Evolutionary conservation across 2,329 filamentous ascomycete species (phyloP).

Genomic region (Esteya vermicola): DNA sequence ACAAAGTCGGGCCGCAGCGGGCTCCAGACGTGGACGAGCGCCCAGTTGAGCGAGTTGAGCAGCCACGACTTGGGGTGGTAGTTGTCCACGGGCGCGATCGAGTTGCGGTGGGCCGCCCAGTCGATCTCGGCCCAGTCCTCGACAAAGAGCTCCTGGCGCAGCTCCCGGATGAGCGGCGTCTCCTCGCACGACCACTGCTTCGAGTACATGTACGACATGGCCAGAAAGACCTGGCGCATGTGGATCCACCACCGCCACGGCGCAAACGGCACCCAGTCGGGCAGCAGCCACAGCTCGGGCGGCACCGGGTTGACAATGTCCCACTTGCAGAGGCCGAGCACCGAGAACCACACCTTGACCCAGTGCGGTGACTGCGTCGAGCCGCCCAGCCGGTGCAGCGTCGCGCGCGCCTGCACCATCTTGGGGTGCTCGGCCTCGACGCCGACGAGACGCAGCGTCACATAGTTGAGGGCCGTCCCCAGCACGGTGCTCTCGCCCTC

Average conservation of each 20-base stretch:
- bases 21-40: constrained; percentile 66
- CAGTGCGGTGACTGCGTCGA: constrained; percentile 78
- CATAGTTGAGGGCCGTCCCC: constrained; percentile 82
- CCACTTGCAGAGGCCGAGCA: constrained; percentile 74
- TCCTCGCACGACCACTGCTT: constrained; percentile 65
- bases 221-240: constrained; percentile 88
- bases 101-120: constrained; percentile 67
- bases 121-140: constrained; percentile 65
- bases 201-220: constrained; percentile 84
- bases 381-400: constrained; percentile 74
- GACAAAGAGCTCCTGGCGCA: constrained; percentile 72
- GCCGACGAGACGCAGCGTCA: constrained; percentile 63
- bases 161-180: constrained; percentile 55
- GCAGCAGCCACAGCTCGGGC: constrained; percentile 83
- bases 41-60: constrained; percentile 64
- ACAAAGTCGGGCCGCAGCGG: constrained; percentile 56
- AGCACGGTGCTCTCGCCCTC: constrained; percentile 89
- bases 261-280: constrained; percentile 78
- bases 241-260: constrained; percentile 98
- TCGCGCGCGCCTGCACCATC: constrained; percentile 72
- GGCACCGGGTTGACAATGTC: constrained; percentile 90
- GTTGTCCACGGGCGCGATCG: constrained; percentile 66
- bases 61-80: constrained; percentile 87
- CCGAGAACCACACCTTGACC: constrained; percentile 90
- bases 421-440: constrained; percentile 70